Percentiles rank a stretch among this genome's conserved stretches.
These are phyloP conservation scores for Aspergillus bertholletiae DNA, from an alignment of 495 filamentous ascomycete species.

Conservation along the genomic window DNA sequence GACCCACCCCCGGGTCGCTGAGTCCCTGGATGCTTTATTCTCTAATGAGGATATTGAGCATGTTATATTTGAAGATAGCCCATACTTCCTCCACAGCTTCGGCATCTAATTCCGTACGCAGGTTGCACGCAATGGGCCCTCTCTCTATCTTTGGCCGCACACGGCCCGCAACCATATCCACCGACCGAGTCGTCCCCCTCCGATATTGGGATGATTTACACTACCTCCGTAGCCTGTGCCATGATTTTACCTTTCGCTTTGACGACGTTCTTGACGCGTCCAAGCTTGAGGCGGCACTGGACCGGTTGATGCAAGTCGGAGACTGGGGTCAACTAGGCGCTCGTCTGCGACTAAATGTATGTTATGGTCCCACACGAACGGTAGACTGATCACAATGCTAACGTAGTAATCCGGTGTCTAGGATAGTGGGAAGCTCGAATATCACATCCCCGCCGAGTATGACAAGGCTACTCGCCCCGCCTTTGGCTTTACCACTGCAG, in stretches of 20 bases:
- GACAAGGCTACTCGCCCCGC: slow-evolving; percentile 22
- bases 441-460: slow-evolving; percentile 40
- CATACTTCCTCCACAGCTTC: too few relatives aligned
- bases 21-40: too few relatives aligned
- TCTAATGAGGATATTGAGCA: too few relatives aligned
- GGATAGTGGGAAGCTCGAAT: slow-evolving; percentile 32
- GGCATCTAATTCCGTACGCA: too few relatives aligned
- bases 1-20: too few relatives aligned
- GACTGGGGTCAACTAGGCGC: slow-evolving; percentile 46
- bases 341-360: slow-evolving; percentile 27
- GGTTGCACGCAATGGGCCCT: too few relatives aligned
- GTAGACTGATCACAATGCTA: too few relatives aligned
- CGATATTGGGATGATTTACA: background rate
- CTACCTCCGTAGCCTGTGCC: background rate
- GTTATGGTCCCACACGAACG: too few relatives aligned
- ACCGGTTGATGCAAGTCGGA: slow-evolving; percentile 29
- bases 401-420: too few relatives aligned
- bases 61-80: too few relatives aligned
- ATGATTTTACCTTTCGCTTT: slow-evolving; percentile 29
- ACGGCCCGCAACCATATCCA: background rate
- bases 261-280: slow-evolving; percentile 46
- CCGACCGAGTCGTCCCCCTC: background rate
- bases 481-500: slow-evolving; percentile 27
- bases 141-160: slow-evolving; percentile 15
- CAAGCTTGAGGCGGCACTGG: slow-evolving; percentile 34